phyloP scores from a whole-genome alignment of 2,329 filamentous ascomycete genomes.

The Aspergillus sp. region DNA sequence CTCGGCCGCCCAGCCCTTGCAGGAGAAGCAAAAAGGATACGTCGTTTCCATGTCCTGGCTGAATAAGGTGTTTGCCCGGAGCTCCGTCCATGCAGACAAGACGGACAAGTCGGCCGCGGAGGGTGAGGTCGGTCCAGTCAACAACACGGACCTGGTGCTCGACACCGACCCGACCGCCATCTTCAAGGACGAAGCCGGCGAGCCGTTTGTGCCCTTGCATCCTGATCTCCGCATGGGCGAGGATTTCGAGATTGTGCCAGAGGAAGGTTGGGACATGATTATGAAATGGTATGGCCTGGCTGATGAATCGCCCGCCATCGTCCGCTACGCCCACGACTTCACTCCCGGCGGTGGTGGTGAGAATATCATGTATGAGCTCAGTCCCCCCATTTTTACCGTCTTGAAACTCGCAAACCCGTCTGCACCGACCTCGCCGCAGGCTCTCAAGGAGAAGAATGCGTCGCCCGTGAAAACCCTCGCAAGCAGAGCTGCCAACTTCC shows the following conservation, averaged over 20 bases:
- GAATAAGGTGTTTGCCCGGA: conserved; percentile 58
- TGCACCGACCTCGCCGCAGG: conserved; percentile 48
- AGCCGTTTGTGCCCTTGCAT: conserved; percentile 62
- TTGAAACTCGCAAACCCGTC: conserved; percentile 62
- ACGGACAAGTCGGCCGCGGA: conserved; percentile 51
- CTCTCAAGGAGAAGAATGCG: conserved; percentile 52
- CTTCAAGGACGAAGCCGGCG: conserved; percentile 38
- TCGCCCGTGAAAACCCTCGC: conserved; percentile 58
- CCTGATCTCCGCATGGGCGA: conserved; percentile 55
- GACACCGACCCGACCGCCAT: conserved; percentile 37
- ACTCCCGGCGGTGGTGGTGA: conserved; percentile 47
- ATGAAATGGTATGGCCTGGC: conserved; percentile 73
- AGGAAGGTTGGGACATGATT: conserved; percentile 72
- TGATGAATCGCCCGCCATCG: conserved; percentile 59
- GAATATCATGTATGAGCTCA: conserved; percentile 72
- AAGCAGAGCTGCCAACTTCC: conserved; percentile 59
- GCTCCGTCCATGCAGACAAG: conserved; percentile 47
- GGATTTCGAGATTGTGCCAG: conserved; percentile 67
- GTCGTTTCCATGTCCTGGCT: conserved; percentile 76
- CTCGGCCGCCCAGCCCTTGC: conserved; percentile 45
- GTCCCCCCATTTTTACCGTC: conserved; percentile 76
- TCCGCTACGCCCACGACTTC: conserved; percentile 69
- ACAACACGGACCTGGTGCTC: conserved; percentile 74
- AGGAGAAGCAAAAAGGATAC: conserved; percentile 66
- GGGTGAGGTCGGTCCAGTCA: conserved; percentile 65